Conservation (phyloP, 345 rosid species). For the Eucalyptus brandiana region DNA sequence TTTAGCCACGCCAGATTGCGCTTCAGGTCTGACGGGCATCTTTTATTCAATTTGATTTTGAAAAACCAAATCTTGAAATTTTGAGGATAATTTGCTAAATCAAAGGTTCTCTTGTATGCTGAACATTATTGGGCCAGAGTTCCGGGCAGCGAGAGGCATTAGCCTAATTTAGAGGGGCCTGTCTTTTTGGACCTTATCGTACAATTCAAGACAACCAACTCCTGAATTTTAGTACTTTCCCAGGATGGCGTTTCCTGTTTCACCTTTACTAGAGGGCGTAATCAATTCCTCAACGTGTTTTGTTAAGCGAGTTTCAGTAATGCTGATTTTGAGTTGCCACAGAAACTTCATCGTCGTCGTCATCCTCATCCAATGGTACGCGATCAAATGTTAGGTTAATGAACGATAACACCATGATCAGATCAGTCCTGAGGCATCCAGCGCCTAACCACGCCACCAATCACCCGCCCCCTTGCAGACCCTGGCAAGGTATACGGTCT, state of each 20-base stretch:
- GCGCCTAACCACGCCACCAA: constrained; percentile 48
- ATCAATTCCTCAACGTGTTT: neutral
- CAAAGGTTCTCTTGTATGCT: neutral
- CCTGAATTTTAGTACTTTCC: neutral
- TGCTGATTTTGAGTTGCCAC: neutral
- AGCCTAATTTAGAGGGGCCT: neutral
- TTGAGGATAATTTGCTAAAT: neutral
- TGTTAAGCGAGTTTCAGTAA: constrained; percentile 22
- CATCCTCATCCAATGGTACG: constrained; percentile 34
- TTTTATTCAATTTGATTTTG: neutral
- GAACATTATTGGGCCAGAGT: neutral
- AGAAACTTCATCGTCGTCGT: constrained; percentile 22
- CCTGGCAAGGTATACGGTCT: constrained; percentile 67
- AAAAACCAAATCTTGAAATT: neutral
- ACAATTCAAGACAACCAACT: neutral
- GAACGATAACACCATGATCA: constrained; percentile 71
- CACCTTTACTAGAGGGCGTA: neutral
- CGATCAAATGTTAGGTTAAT: constrained; percentile 70
- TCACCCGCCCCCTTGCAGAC: constrained; percentile 49
- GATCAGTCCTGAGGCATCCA: constrained; percentile 77
- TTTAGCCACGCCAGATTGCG: fast-evolving
- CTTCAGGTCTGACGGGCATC: neutral
- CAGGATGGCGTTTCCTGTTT: neutral
- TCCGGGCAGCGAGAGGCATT: neutral
- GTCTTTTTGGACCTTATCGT: neutral